Conservation (phyloP, 768 basidiomycete species). For the Collybia sp. region DNA sequence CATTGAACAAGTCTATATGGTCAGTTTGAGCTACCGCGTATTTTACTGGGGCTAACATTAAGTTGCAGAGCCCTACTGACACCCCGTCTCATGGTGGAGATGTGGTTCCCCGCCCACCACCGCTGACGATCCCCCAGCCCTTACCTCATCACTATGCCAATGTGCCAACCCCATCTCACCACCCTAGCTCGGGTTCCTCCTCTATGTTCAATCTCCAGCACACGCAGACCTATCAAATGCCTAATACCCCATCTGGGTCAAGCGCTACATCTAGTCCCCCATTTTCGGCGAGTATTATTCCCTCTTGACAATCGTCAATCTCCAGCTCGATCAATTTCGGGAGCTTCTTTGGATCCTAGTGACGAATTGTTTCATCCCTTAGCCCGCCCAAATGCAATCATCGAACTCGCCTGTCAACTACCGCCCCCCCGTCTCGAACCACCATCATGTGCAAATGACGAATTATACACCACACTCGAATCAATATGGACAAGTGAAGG, state of each 20-base stretch:
- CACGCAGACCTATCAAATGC: conserved; percentile 57
- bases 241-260: conserved; percentile 67
- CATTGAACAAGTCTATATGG: conserved; percentile 52
- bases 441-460: conserved; percentile 26
- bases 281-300: conserved; percentile 82
- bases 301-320: conserved; percentile 20
- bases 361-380: conserved; percentile 38
- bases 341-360: conserved; percentile 50
- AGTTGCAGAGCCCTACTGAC: conserved; percentile 38
- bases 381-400: conserved; percentile 68
- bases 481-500: conserved; percentile 55
- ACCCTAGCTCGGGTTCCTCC: conserved; percentile 34
- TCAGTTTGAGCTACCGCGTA: conserved; percentile 17
- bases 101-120: conserved; percentile 40
- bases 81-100: conserved; percentile 37
- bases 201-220: conserved; percentile 46
- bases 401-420: conserved; percentile 47
- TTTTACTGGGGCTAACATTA: background rate
- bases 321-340: conserved; percentile 20
- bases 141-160: conserved; percentile 47
- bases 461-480: conserved; percentile 36
- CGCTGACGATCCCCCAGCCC: conserved; percentile 59
- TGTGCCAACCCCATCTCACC: conserved; percentile 30
- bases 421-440: conserved; percentile 35
- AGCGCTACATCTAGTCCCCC: conserved; percentile 73